A percentile compares a stretch with the other conserved stretches of the same genome.
phyloP scores from a whole-genome alignment of 805 yeast genomes.

The Candida insectalens region DNA sequence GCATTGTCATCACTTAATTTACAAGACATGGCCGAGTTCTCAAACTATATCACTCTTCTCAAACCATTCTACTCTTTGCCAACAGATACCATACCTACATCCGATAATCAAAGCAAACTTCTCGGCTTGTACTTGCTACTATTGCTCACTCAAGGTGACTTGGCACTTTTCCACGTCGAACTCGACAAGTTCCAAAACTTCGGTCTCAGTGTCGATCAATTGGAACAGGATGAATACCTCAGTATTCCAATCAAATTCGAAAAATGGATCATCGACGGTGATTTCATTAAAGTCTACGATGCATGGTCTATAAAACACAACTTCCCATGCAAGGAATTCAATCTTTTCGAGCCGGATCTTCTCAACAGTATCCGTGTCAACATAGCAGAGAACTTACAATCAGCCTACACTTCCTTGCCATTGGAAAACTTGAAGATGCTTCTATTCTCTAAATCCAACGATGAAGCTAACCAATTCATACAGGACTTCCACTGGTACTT shows the following conservation, averaged over 20 bases:
- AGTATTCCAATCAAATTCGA: conserved; percentile 84
- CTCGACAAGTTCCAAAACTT: conserved; percentile 59
- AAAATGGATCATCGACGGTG: conserved; percentile 93
- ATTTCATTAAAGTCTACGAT: conserved; percentile 85
- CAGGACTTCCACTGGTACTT: conserved; percentile 49
- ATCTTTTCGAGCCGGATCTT: conserved; percentile 65
- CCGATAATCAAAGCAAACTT: conserved; percentile 62
- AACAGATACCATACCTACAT: conserved; percentile 16
- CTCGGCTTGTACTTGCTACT: conserved; percentile 68
- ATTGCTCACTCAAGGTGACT: conserved; percentile 71
- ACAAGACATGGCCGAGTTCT: conserved; percentile 54
- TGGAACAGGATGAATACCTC: conserved; percentile 62
- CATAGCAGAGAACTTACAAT: conserved; percentile 75
- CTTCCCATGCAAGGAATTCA: conserved; percentile 67
- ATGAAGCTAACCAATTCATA: conserved; percentile 48
- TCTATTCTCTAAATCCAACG: conserved; percentile 48
- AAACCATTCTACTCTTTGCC: conserved; percentile 59
- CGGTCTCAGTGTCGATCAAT: conserved; percentile 29
- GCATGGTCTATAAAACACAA: conserved; percentile 40
- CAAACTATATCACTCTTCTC: conserved; percentile 63
- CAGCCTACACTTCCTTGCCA: conserved; percentile 69
- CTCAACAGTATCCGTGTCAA: conserved; percentile 75
- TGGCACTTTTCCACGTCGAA: conserved; percentile 85
- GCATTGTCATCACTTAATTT: conserved; percentile 69
- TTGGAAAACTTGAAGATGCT: conserved; percentile 73